Evolutionary conservation across 331 rosid genomes (phyloP).

Genomic region (Spiraea crenata): DNA sequence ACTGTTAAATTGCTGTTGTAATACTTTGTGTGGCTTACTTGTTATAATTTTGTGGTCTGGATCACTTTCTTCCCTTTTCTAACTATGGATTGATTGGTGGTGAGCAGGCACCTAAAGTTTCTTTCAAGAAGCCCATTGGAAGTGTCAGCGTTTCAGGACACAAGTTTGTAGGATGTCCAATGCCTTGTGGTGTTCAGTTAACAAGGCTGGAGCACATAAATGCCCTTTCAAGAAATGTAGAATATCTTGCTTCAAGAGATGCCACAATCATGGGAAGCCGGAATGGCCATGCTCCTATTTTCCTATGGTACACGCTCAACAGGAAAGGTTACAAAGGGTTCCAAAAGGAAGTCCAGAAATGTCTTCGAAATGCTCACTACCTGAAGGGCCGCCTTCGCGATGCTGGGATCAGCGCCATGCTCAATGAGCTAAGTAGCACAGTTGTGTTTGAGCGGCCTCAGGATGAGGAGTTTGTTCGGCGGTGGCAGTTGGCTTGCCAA

Average conservation of each 20-base stretch:
- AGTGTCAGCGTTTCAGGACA: slow-evolving; percentile 62
- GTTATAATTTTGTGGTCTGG: neutral
- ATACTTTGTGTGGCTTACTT: neutral
- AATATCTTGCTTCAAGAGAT: slow-evolving; percentile 67
- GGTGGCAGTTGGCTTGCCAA: slow-evolving; percentile 65
- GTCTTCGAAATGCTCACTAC: slow-evolving; percentile 58
- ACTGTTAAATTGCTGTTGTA: neutral
- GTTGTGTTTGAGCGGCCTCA: slow-evolving; percentile 70
- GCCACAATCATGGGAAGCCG: slow-evolving; percentile 79
- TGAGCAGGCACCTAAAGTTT: slow-evolving; percentile 56
- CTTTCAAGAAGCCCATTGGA: slow-evolving; percentile 59
- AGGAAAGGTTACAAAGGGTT: slow-evolving; percentile 56
- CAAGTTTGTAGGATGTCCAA: slow-evolving; percentile 62
- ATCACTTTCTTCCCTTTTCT: neutral
- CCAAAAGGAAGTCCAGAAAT: slow-evolving; percentile 62
- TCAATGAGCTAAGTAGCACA: slow-evolving; percentile 63
- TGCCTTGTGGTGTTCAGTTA: slow-evolving; percentile 71
- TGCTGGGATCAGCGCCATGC: slow-evolving; percentile 52
- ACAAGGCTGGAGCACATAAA: slow-evolving; percentile 55
- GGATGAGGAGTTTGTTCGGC: slow-evolving; percentile 47
- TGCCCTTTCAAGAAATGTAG: slow-evolving; percentile 54
- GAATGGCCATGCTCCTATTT: slow-evolving; percentile 74
- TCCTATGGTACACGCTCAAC: slow-evolving; percentile 68
- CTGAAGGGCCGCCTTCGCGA: slow-evolving; percentile 36
- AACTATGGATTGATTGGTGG: slow-evolving; percentile 4